A percentile compares a stretch with the other conserved stretches of the same genome.
phyloP scores from a whole-genome alignment of 495 filamentous ascomycete genomes.

The Evernia prunastri region DNA sequence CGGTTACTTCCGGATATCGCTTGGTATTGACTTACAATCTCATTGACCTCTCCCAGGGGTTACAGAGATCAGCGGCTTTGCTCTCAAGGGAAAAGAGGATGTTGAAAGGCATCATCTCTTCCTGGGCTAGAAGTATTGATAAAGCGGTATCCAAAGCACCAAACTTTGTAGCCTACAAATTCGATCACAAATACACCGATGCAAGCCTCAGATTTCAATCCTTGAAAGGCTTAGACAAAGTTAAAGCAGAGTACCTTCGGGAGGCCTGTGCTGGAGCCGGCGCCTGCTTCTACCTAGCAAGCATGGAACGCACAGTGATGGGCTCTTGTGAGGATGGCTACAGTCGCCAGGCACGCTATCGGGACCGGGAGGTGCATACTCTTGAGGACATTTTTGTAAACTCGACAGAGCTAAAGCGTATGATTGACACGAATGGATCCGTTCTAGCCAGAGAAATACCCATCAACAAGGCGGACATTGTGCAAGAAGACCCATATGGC shows the following conservation, averaged over 20 bases:
- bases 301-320: not conserved
- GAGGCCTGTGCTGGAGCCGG: not conserved
- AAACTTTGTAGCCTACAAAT: not conserved
- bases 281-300: not conserved
- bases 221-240: too few species aligned
- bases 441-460: too few species aligned
- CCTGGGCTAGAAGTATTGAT: not conserved
- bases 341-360: too few species aligned
- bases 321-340: not conserved
- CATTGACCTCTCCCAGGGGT: not conserved
- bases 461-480: conserved; percentile 30
- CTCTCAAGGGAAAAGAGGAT: not conserved
- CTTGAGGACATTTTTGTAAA: too few species aligned
- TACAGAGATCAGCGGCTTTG: not conserved
- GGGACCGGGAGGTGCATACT: too few species aligned
- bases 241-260: not conserved
- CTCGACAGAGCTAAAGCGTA: too few species aligned
- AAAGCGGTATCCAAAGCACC: not conserved
- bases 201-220: not conserved
- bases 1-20: not conserved
- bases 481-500: conserved; percentile 33
- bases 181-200: not conserved
- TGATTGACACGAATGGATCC: too few species aligned
- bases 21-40: not conserved
- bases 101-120: not conserved